Evolutionary conservation across 495 filamentous ascomycete species (phyloP), one percentile per base, ranked within the genome.

Genomic region (Penicillium mononematosum): DNA sequence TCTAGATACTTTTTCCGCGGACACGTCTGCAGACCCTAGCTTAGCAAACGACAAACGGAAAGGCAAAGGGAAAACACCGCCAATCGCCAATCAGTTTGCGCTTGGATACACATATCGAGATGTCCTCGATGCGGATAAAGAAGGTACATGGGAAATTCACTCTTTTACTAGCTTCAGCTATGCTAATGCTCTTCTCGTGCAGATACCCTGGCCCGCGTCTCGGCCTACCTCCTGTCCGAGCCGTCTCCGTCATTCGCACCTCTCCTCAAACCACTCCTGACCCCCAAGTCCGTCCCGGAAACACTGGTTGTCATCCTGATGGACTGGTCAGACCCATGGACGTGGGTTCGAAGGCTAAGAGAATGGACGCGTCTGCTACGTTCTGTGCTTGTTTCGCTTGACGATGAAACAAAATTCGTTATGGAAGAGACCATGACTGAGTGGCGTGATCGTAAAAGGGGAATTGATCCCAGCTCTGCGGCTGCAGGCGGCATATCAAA

Each of bases 101-200:
- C 74, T 98, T 52, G 93, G 93, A 46, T 97, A 97, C 71, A 96
- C 93, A 48, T 98, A 96, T 70, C 88, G 91, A 67, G 92, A 98
- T 75, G 91, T 98, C 41, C 77, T 96, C 31, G 93, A 97, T 76
- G 88, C 91, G 53, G 93, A 98, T 68, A 91, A 95, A 64, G 93
- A 98, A 83, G 90, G 89, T 91, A 61, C 20, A 29, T 46, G 16
- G 19, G 11, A 42, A 14, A 17, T 61, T 16, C 31, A 25, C 5
- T 14, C 22, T 34, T 34, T 54, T 10, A 34, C 57, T 22, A 24
- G 25, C 22, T 46, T 45, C 14, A 3, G 4, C n/a, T 39, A 36
- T 38, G 9, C 39, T 59, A 48, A 50, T 34, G 31, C 17, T 11
- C 10, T 24, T 50, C 3, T 9, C 41, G 44, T 32, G 22, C 59